Evolutionary conservation across 2,329 filamentous ascomycete genomes (phyloP).

Genomic region (Pseudocercospora eumusae): DNA sequence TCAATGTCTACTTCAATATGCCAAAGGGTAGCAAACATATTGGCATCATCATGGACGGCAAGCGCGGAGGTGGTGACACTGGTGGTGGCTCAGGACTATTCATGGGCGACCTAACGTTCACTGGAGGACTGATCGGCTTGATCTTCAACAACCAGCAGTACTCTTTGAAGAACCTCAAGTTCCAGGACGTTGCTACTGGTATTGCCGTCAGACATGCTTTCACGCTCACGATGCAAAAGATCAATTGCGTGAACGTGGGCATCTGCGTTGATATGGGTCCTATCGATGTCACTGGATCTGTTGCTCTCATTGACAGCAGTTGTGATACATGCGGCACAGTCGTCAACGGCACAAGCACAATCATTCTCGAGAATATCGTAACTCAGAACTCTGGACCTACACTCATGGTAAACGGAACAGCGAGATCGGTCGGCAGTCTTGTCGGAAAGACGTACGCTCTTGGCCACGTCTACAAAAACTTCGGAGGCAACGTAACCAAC

Average conservation of each 20-base stretch:
- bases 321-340: conserved; percentile 27
- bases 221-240: conserved; percentile 27
- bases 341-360: conserved; percentile 24
- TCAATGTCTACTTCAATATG: conserved; percentile 41
- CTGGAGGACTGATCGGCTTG: conserved; percentile 59
- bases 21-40: conserved; percentile 40
- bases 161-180: conserved; percentile 39
- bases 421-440: conserved; percentile 36
- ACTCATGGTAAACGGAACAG: conserved; percentile 30
- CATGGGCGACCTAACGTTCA: conserved; percentile 57
- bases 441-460: conserved; percentile 38
- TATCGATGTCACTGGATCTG: conserved; percentile 29
- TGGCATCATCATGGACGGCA: conserved; percentile 42
- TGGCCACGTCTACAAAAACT: conserved; percentile 26
- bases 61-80: conserved; percentile 24
- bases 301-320: conserved; percentile 32
- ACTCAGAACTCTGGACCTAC: conserved; percentile 27
- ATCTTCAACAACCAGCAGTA: conserved; percentile 64
- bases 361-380: conserved; percentile 31
- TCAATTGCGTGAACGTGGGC: conserved; percentile 34
- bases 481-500: conserved; percentile 19
- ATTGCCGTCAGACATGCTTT: conserved; percentile 31
- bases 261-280: conserved; percentile 33
- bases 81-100: conserved; percentile 29
- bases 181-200: conserved; percentile 29